Conservation (phyloP, 768 basidiomycete species). For the Mycena olivaceomarginata region DNA sequence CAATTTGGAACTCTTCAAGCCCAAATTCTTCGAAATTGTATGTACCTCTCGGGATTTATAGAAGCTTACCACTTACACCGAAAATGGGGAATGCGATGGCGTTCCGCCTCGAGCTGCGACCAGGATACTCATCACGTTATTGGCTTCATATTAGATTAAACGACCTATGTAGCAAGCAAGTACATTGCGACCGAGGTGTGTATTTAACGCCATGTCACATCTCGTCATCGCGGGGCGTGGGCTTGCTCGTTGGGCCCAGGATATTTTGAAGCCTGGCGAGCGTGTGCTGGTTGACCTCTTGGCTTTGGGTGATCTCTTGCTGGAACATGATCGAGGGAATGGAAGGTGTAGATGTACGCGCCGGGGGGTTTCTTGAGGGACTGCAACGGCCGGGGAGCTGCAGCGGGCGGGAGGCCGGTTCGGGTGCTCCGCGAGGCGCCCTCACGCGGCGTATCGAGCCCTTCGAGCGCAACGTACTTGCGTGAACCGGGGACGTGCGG, state of each 20-base stretch:
- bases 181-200: background rate
- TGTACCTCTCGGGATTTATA: no score
- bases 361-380: constrained; percentile 10
- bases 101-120: background rate
- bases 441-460: background rate
- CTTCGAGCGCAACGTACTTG: constrained; percentile 23
- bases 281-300: no score
- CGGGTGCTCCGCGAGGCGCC: background rate
- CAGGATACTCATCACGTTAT: background rate
- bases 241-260: background rate
- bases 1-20: no score
- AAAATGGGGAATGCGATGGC: no score
- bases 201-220: background rate
- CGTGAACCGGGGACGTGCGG: constrained; percentile 39
- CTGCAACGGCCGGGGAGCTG: background rate
- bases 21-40: no score
- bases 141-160: background rate
- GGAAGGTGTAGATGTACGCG: background rate
- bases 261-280: background rate
- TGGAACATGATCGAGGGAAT: no score
- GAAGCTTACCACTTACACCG: no score
- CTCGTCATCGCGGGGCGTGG: background rate
- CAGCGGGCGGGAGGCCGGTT: background rate
- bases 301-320: background rate
- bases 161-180: background rate